These are phyloP conservation scores for Cladosporium sp. DNA, from an alignment of 2,329 filamentous ascomycete genomes.

Conservation along the genomic window DNA sequence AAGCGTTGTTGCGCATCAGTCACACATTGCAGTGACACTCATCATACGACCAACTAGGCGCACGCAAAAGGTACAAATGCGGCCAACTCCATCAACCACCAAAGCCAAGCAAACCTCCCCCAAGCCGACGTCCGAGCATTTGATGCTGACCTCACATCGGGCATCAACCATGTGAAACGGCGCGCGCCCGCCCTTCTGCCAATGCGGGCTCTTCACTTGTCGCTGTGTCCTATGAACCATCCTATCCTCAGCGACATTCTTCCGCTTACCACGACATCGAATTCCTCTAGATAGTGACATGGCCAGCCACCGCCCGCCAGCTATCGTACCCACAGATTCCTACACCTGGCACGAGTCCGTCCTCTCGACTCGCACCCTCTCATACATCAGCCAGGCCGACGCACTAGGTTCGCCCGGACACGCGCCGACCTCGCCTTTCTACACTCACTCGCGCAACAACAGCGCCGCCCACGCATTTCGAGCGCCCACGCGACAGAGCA, in stretches of 20 bases:
- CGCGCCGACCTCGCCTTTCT: slow-evolving; percentile 11
- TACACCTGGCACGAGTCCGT: slow-evolving; percentile 32
- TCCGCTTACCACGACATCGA: not conserved
- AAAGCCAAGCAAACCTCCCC: slow-evolving; percentile 3
- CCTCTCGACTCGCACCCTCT: slow-evolving; percentile 38
- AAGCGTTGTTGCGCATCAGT: not conserved
- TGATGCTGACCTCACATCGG: slow-evolving; percentile 2
- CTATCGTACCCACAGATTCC: slow-evolving; percentile 5
- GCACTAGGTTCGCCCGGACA: slow-evolving; percentile 19
- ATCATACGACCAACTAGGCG: not conserved
- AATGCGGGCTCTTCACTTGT: not conserved
- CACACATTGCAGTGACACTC: not conserved
- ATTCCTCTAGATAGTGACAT: not conserved
- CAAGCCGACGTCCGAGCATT: not conserved
- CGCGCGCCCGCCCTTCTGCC: not conserved
- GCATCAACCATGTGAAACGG: slow-evolving; percentile 5
- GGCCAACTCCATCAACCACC: not conserved
- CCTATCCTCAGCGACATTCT: not conserved
- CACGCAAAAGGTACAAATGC: not conserved
- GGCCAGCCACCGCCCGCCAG: slow-evolving; percentile 21
- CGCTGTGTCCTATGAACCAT: not conserved
- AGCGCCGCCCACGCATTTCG: slow-evolving; percentile 21
- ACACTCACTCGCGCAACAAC: slow-evolving; percentile 20
- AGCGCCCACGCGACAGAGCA: slow-evolving; percentile 25
- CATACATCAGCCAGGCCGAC: slow-evolving; percentile 33